Evolutionary conservation across 1,284 basidiomycete species (phyloP).

Genomic region (Ceratobasidium sp.): DNA sequence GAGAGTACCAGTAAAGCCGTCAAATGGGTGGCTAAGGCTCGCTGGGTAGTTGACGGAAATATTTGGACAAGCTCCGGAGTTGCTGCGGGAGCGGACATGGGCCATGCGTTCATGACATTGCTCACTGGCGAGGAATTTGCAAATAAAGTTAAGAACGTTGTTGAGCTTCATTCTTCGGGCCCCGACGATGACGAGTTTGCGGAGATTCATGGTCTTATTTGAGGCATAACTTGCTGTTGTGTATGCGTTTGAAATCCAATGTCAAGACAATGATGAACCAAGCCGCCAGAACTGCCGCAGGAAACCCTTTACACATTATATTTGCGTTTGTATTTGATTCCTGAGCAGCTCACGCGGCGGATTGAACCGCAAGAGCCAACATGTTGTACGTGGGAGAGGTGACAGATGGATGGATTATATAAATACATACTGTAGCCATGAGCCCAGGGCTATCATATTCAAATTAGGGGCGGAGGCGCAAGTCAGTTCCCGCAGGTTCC

Average conservation of each 20-base stretch:
- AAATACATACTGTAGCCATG: too few species aligned
- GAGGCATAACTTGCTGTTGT: background rate
- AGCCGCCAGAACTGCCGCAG: too few species aligned
- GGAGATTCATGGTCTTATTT: slow-evolving; percentile 22
- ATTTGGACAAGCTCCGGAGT: slow-evolving; percentile 58
- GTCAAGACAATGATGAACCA: too few species aligned
- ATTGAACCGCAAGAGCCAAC: too few species aligned
- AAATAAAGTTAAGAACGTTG: slow-evolving; percentile 32
- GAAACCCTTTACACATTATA: too few species aligned
- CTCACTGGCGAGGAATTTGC: slow-evolving; percentile 29
- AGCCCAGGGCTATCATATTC: background rate
- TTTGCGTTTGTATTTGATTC: too few species aligned
- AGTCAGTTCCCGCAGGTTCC: slow-evolving; percentile 36
- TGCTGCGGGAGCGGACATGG: slow-evolving; percentile 56
- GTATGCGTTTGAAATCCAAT: background rate
- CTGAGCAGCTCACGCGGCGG: too few species aligned
- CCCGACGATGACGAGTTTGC: slow-evolving; percentile 36
- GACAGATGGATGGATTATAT: too few species aligned
- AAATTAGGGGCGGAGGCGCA: slow-evolving; percentile 1
- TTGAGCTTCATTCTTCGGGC: slow-evolving; percentile 19
- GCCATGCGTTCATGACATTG: slow-evolving; percentile 53
- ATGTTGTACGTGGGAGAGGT: too few species aligned
- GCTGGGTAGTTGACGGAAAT: slow-evolving; percentile 58
- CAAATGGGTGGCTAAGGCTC: slow-evolving; percentile 54
- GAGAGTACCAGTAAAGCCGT: slow-evolving; percentile 40